Evolutionary conservation across 2,329 filamentous ascomycete genomes (phyloP), one percentile per base, ranked within the genome.

Genomic region (Lasiodiplodia theobromae): DNA sequence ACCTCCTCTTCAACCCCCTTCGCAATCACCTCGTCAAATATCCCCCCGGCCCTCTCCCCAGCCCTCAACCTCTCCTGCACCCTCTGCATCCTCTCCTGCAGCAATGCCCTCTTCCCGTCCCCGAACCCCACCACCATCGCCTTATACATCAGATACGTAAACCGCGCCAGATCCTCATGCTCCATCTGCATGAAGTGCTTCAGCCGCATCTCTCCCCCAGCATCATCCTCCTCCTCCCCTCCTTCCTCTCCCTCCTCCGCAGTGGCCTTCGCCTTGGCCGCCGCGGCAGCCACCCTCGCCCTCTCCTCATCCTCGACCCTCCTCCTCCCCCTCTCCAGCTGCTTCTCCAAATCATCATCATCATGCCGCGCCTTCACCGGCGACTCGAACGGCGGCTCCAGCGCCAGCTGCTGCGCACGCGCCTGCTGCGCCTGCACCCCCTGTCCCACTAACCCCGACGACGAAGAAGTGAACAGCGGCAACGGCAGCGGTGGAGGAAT

Each of bases 161-260:
- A n/a, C 53, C 53, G 21, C 14, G 38, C 57, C 37, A 60, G 16
- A 23, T 60, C 31, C 37, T 47, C 57, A n/a, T 47, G 57, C 11
- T n/a, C 23, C 37, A 60, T 38, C 2, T 28, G 6, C 12, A 38
- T 25, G 37, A 60, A n/a, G 6, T 31, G 23, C 10, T 44, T 14
- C 23, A 60, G 18, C 57, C 21, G 14, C 37, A 47, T 12, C 2
- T 37, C 34, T 5, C 54, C 23, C n/a, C n/a, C 3, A 12, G 10
- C 6, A 1, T 23, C 6, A 1, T 23, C 8, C 28, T 37, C n/a
- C 7, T 44, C 38, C 18, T 18, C 25, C 25, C 25, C 25, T 21
- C 23, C 12, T 21, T 47, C 23, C 57, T 40, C 21, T 25, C 25
- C 25, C 23, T 28, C 14, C 56, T 47, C 21, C 14, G 14, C 21